A percentile compares a stretch with the other conserved stretches of the same genome.
phyloP scores from a whole-genome alignment of 2,329 filamentous ascomycete species.

The Hymenoscyphus scutula region DNA sequence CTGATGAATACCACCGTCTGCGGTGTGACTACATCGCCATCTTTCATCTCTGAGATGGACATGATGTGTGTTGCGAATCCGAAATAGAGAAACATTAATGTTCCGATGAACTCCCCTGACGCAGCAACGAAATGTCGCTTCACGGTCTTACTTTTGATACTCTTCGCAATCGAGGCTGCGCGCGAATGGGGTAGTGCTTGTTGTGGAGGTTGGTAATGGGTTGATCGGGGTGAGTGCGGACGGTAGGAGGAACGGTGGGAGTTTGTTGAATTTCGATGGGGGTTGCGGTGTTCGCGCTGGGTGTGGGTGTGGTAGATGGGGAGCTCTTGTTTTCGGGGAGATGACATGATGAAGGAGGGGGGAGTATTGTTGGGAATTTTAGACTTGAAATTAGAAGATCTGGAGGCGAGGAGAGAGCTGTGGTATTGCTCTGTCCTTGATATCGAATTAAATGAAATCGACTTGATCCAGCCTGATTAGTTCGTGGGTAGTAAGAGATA shows the following conservation, averaged over 20 bases:
- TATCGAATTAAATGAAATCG: not conserved
- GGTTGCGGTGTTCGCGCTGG: slow-evolving; percentile 2
- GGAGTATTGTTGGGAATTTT: not conserved
- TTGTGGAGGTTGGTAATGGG: not conserved
- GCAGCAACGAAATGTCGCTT: slow-evolving; percentile 39
- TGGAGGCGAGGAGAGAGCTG: too few relatives aligned
- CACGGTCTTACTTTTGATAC: not conserved
- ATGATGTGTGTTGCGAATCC: slow-evolving; percentile 27
- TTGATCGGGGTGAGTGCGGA: not conserved
- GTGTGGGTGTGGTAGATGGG: not conserved
- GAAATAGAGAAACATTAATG: slow-evolving; percentile 39
- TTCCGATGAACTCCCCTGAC: slow-evolving; percentile 49
- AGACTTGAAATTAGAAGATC: not conserved
- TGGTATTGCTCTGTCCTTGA: not conserved
- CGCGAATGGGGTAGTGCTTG: not conserved
- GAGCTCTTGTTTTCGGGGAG: not conserved
- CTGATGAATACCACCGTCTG: slow-evolving; percentile 39
- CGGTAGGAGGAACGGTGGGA: not conserved
- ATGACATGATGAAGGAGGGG: not conserved
- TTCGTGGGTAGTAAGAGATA: not conserved
- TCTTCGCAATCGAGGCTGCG: not conserved
- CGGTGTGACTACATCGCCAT: not conserved
- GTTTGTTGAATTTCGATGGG: slow-evolving; percentile 4
- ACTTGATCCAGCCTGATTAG: not conserved
- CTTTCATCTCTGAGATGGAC: slow-evolving; percentile 15